Evolutionary conservation across 2,329 filamentous ascomycete genomes (phyloP), one percentile per base, ranked within the genome.

Genomic region (Hymenoscyphus scutula): DNA sequence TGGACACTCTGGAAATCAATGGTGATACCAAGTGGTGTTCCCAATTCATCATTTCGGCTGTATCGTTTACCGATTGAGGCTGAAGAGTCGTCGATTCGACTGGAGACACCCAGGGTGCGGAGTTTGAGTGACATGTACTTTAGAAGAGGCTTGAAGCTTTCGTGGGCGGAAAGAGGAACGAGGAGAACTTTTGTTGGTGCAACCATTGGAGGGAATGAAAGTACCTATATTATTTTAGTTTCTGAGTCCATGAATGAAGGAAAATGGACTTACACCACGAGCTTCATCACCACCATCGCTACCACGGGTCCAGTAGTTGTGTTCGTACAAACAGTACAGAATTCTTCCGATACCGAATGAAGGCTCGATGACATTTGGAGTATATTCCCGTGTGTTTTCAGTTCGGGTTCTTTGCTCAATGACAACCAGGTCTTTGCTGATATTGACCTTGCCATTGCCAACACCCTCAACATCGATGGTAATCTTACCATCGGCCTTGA

Each of bases 311-410:
- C 95, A 99, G 84, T 93, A 99, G 75, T 85, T 88, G 79, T 99
- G 95, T 80, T 99, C 95, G 74, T 96, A 90, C 72, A 99, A 80
- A 64, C 90, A 88, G 81, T 97, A 98, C 63, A 98, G 81, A 66
- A 98, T 97, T 71, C 94, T 87, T 64, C 94, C 95, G 73, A 98
- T 96, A 81, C 94, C 94, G 72, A 98, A 99, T 0, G 94, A 98
- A 1, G 94, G 95, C 80, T 99, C 95, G 70, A 98, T 96, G 56
- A 96, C 92, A 74, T 97, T 97, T 64, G 94, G 94, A 0, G 89
- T 96, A 80, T 91, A 99, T 76, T 97, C 93, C 71, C 95, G 86
- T 63, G 88, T 86, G 75, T 96, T 89, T 77, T 97, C 91, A 3
- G 87, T 84, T 66, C 92, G 84, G 70, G 89, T 96, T 70, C 88